Evolutionary conservation across 2,329 filamentous ascomycete genomes (phyloP).

Genomic region (Aspergillus costaricaensis): DNA sequence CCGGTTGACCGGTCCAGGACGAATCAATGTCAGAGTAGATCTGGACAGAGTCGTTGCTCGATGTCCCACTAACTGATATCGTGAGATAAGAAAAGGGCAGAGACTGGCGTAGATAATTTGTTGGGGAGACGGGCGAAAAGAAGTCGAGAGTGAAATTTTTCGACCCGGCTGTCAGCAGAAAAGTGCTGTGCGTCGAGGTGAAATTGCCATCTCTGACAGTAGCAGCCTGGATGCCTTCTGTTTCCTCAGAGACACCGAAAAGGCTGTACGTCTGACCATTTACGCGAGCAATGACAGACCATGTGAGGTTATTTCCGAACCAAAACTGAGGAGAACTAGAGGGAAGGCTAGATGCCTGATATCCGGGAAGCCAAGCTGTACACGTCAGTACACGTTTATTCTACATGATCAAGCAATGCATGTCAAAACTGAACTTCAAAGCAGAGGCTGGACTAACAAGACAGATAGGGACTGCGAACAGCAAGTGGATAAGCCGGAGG

Average conservation of each 20-base stretch:
- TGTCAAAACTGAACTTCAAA: not conserved
- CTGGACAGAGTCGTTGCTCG: slow-evolving; percentile 32
- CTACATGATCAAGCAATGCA: not conserved
- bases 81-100: slow-evolving; percentile 46
- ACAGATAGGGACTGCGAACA: slow-evolving; percentile 44
- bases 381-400: not conserved
- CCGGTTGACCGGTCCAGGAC: slow-evolving; percentile 40
- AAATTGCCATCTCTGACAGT: slow-evolving; percentile 34
- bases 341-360: slow-evolving; percentile 34
- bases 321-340: slow-evolving; percentile 42
- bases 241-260: slow-evolving; percentile 37
- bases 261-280: slow-evolving; percentile 41
- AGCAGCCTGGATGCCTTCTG: slow-evolving; percentile 28
- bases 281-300: slow-evolving; percentile 43
- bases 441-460: slow-evolving; percentile 20
- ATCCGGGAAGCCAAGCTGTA: slow-evolving; percentile 43
- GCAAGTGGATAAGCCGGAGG: slow-evolving; percentile 46
- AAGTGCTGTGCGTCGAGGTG: slow-evolving; percentile 43
- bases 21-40: slow-evolving; percentile 45
- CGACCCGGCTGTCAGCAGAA: slow-evolving; percentile 38
- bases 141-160: slow-evolving; percentile 42
- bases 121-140: slow-evolving; percentile 44
- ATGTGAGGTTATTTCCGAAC: slow-evolving; percentile 39
- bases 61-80: slow-evolving; percentile 30
- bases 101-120: slow-evolving; percentile 43